Conservation (phyloP, 2,329 filamentous ascomycete species). For the Cercospora sojina region DNA sequence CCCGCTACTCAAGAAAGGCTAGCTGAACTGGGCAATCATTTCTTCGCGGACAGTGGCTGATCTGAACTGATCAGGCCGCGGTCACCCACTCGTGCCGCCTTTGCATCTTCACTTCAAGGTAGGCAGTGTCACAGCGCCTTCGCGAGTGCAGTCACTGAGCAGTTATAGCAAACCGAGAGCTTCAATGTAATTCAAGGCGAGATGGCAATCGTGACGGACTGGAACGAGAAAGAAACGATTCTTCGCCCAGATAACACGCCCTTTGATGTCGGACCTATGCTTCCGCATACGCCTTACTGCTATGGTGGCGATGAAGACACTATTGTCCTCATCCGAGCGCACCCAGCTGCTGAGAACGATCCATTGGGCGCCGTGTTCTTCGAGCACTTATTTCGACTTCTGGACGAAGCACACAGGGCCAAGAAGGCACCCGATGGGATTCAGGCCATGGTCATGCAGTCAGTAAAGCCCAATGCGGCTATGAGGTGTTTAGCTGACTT, state of each 20-base stretch:
- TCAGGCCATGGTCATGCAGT: constrained; percentile 10
- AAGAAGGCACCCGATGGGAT: constrained; percentile 4
- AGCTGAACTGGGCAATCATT: neutral
- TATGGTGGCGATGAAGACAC: constrained; percentile 1
- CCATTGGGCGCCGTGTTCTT: constrained; percentile 3
- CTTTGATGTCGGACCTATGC: neutral
- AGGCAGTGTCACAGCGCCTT: no score
- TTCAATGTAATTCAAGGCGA: constrained; percentile 9
- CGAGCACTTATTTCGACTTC: constrained; percentile 2
- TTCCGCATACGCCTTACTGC: constrained; percentile 7
- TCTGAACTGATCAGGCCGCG: constrained; percentile 2
- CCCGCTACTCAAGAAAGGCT: constrained; percentile 7
- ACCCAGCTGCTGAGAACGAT: constrained; percentile 1
- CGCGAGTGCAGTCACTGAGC: neutral
- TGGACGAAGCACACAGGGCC: constrained; percentile 8
- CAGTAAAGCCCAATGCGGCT: neutral
- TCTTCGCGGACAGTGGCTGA: neutral
- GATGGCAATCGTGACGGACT: neutral
- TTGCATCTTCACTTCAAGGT: constrained; percentile 12
- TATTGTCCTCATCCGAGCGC: constrained; percentile 4
- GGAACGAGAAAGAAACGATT: neutral
- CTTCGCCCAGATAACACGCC: neutral
- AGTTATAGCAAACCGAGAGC: constrained; percentile 8
- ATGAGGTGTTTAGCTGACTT: neutral
- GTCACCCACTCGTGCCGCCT: constrained; percentile 10